Conservation (phyloP, 768 basidiomycete genomes). For the Lactarius pseudohatsudake region DNA sequence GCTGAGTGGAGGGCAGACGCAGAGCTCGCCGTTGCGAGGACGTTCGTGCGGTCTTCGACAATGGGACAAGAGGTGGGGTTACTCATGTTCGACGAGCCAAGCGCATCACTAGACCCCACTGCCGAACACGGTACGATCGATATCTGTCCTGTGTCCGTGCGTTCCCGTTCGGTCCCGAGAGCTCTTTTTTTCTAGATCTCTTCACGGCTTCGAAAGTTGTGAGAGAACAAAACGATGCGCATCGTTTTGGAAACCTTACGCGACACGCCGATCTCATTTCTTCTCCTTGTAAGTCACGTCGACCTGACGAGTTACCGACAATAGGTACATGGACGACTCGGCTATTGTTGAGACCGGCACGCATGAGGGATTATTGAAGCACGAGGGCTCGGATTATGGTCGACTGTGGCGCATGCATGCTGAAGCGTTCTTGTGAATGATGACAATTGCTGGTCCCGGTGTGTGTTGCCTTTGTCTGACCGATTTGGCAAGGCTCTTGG, state of each 20-base stretch:
- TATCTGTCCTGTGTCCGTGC: not conserved
- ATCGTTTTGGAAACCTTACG: conserved; percentile 67
- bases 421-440: conserved; percentile 49
- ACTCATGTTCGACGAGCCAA: conserved; percentile 73
- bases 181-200: conserved; percentile 43
- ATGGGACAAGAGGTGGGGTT: conserved; percentile 51
- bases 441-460: not conserved
- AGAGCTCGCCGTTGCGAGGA: conserved; percentile 69
- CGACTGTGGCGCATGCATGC: conserved; percentile 75
- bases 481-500: too few species aligned
- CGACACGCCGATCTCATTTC: conserved; percentile 44
- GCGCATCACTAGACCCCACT: conserved; percentile 69
- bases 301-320: not conserved
- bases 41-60: conserved; percentile 65
- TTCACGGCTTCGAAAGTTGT: conserved; percentile 67
- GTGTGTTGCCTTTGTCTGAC: not conserved
- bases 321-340: conserved; percentile 69
- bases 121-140: conserved; percentile 63
- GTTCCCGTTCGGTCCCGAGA: not conserved
- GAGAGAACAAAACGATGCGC: conserved; percentile 82
- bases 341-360: conserved; percentile 63
- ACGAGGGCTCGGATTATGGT: too few species aligned
- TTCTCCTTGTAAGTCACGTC: not conserved
- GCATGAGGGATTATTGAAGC: conserved; percentile 56
- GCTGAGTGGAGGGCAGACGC: conserved; percentile 75